These are phyloP conservation scores for Backusella westeae DNA, from an alignment of 192 early-diverging fungal species.

Conservation along the genomic window DNA sequence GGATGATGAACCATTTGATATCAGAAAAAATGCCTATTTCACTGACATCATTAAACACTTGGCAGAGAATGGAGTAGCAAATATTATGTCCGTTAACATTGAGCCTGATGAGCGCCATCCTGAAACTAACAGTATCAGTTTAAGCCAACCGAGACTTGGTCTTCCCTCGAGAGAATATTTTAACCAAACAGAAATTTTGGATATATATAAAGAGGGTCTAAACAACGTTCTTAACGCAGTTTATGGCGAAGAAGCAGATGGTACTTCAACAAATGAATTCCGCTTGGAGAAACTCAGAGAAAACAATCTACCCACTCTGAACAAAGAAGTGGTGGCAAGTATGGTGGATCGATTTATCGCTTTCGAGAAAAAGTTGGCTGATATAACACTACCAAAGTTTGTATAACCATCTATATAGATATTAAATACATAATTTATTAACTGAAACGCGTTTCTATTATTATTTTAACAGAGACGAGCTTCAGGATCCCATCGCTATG, in stretches of 20 bases:
- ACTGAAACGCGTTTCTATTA: neutral
- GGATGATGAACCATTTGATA: neutral
- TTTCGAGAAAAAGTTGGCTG: constrained; percentile 57
- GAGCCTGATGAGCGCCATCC: constrained; percentile 60
- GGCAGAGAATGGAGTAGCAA: neutral
- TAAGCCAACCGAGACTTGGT: constrained; percentile 54
- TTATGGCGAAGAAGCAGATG: neutral
- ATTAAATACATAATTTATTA: neutral
- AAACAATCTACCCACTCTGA: neutral
- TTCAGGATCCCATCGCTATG: constrained; percentile 44
- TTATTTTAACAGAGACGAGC: constrained; percentile 36
- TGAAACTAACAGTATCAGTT: constrained; percentile 41
- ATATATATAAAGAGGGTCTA: constrained; percentile 41
- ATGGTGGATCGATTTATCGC: constrained; percentile 51
- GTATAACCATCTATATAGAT: neutral
- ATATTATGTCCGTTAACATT: constrained; percentile 50
- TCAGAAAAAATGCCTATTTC: neutral
- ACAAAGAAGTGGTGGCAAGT: neutral
- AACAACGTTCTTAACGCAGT: constrained; percentile 36
- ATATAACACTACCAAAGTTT: constrained; percentile 36
- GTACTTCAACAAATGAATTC: neutral
- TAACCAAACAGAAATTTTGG: constrained; percentile 43
- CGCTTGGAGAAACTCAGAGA: neutral
- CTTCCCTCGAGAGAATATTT: constrained; percentile 69
- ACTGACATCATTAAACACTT: constrained; percentile 7